A percentile compares a stretch with the other conserved stretches of the same genome.
Evolutionary conservation across 495 filamentous ascomycete genomes (phyloP).

Genomic region (Penicillium psychrofluorescens): DNA sequence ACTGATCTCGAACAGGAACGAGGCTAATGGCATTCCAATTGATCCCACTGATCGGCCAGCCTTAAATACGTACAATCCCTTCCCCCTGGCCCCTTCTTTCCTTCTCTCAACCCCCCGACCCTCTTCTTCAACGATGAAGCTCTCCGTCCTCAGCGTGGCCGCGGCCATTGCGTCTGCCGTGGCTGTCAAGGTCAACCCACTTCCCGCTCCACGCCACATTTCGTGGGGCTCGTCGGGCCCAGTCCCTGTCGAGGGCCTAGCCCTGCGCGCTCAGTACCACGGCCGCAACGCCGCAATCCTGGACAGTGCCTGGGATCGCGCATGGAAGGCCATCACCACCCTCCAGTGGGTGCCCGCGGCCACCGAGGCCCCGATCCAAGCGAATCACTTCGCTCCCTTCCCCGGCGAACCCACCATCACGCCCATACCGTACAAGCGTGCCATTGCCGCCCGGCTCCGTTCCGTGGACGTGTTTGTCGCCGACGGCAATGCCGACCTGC

Average conservation of each 20-base stretch:
- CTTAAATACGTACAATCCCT: not conserved
- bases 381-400: conserved; percentile 35
- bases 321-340: conserved; percentile 34
- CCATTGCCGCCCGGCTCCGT: conserved; percentile 13
- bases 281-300: conserved; percentile 25
- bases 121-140: conserved; percentile 20
- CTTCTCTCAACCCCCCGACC: conserved; percentile 1
- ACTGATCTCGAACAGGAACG: no score
- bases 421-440: conserved; percentile 20
- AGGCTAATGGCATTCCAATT: not conserved
- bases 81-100: conserved; percentile 25
- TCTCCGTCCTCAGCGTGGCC: conserved; percentile 20
- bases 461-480: conserved; percentile 23
- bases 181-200: conserved; percentile 46
- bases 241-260: conserved; percentile 24
- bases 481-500: conserved; percentile 35
- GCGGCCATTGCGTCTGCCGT: conserved; percentile 20
- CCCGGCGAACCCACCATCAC: conserved; percentile 26
- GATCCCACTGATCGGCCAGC: not conserved
- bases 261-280: conserved; percentile 11
- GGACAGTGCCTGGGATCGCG: conserved; percentile 38
- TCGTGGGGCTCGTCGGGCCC: conserved; percentile 47
- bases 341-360: conserved; percentile 48
- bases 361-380: conserved; percentile 36
- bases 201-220: conserved; percentile 47